Percentiles rank a stretch among this genome's conserved stretches.
Conservation (phyloP, 768 basidiomycete genomes). For the Tylopilus felleus region DNA sequence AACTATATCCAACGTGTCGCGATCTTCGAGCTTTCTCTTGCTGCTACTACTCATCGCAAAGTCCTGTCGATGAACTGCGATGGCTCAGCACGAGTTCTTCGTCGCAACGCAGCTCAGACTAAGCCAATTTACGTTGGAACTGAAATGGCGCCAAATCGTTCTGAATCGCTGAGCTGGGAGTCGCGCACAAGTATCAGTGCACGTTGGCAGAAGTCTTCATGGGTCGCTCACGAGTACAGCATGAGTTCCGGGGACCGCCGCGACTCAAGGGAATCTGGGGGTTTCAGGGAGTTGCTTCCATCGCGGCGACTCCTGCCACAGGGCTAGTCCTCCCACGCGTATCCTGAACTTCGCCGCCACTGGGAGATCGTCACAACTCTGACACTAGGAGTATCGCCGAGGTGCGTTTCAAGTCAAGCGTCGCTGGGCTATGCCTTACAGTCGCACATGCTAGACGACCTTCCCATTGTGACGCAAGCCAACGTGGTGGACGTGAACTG, state of each 20-base stretch:
- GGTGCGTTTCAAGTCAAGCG: background rate
- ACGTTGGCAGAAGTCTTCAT: background rate
- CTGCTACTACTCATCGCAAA: conserved; percentile 13
- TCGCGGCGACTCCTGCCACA: background rate
- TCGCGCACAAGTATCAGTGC: background rate
- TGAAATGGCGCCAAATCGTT: background rate
- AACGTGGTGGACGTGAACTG: conserved; percentile 5
- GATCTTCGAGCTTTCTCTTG: conserved; percentile 19
- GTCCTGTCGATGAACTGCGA: background rate
- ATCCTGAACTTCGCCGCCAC: background rate
- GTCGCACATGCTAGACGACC: background rate
- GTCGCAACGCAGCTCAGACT: background rate
- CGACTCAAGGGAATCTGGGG: conserved; percentile 4
- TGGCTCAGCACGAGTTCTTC: background rate
- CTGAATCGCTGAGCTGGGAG: no score
- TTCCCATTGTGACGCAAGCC: background rate
- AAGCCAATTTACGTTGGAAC: conserved; percentile 7
- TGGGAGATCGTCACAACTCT: background rate
- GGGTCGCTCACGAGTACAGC: conserved; percentile 3
- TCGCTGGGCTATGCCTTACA: background rate
- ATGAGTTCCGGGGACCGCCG: conserved; percentile 15
- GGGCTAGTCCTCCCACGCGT: background rate
- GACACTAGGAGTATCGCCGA: background rate
- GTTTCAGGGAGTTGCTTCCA: background rate
- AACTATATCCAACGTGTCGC: conserved; percentile 5